These are phyloP conservation scores for Microdochium trichocladiopsis DNA, from an alignment of 2,329 filamentous ascomycete genomes.

Conservation along the genomic window DNA sequence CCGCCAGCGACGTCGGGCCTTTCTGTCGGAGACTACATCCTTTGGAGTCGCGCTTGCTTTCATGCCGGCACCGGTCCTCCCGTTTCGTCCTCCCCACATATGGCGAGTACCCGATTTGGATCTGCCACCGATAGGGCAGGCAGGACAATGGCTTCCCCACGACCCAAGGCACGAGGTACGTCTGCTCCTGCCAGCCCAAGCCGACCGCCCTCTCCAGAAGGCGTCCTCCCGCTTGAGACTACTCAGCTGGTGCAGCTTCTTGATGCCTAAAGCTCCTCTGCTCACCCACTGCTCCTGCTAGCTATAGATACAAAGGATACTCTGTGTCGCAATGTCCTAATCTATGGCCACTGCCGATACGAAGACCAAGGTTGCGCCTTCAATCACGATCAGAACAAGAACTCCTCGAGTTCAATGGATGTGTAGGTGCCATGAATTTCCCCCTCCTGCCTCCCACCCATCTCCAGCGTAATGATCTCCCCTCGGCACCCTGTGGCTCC, in stretches of 20 bases:
- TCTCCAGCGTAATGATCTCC: background rate
- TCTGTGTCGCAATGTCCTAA: slow-evolving; percentile 84
- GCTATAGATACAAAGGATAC: slow-evolving; percentile 74
- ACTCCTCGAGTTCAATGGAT: slow-evolving; percentile 20
- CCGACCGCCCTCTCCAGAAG: too few relatives aligned
- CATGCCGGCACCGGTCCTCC: background rate
- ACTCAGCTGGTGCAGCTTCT: too few relatives aligned
- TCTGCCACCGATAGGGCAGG: slow-evolving; percentile 18
- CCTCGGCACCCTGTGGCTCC: background rate
- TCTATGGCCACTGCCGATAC: slow-evolving; percentile 89
- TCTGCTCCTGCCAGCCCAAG: slow-evolving; percentile 2
- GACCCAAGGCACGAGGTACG: slow-evolving; percentile 27
- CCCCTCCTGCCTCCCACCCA: background rate
- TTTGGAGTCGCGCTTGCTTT: background rate
- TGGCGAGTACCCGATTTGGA: slow-evolving; percentile 21
- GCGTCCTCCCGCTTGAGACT: too few relatives aligned
- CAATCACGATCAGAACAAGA: slow-evolving; percentile 73
- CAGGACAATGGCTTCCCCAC: slow-evolving; percentile 26
- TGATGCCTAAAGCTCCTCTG: too few relatives aligned
- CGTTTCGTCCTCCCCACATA: slow-evolving; percentile 5
- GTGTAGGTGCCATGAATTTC: slow-evolving; percentile 16
- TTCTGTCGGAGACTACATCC: background rate
- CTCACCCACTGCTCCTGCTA: background rate
- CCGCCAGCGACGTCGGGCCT: background rate
- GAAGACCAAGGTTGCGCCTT: slow-evolving; percentile 88